Conservation (phyloP, 805 yeast genomes). For the Torulaspora gathmanii region DNA sequence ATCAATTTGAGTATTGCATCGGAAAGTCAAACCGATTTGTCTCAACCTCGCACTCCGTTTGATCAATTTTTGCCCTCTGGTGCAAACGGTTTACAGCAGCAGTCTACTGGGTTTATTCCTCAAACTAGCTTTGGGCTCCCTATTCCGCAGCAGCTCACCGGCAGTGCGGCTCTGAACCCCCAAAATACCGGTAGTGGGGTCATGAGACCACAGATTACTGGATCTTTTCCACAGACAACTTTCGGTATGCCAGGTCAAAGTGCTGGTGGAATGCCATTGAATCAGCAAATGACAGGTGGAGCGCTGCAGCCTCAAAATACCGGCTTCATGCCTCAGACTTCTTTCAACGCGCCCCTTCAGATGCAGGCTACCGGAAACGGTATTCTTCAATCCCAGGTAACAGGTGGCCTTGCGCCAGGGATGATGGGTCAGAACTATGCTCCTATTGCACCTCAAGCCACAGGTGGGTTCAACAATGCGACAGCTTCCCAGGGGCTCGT, state of each 20-base stretch:
- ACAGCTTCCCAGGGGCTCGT: slow-evolving; percentile 5
- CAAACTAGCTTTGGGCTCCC: slow-evolving; percentile 34
- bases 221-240: slow-evolving; percentile 34
- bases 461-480: slow-evolving; percentile 37
- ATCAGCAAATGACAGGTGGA: slow-evolving; percentile 35
- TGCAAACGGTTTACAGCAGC: slow-evolving; percentile 33
- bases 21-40: slow-evolving; percentile 25
- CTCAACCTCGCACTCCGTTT: slow-evolving; percentile 38
- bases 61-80: slow-evolving; percentile 34
- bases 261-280: slow-evolving; percentile 35
- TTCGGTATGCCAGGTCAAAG: slow-evolving; percentile 35
- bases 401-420: slow-evolving; percentile 38
- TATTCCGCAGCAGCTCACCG: slow-evolving; percentile 23
- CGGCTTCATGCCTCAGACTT: slow-evolving; percentile 39
- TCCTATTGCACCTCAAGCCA: slow-evolving; percentile 47
- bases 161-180: slow-evolving; percentile 16
- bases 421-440: slow-evolving; percentile 13
- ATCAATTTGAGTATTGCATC: slow-evolving; percentile 77
- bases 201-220: slow-evolving; percentile 19
- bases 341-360: slow-evolving; percentile 36
- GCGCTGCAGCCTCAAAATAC: slow-evolving; percentile 39
- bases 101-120: slow-evolving; percentile 39
- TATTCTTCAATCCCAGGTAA: slow-evolving; percentile 37
- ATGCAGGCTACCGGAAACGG: slow-evolving; percentile 28
- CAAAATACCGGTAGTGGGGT: slow-evolving; percentile 15